phyloP scores from a whole-genome alignment of 2,329 filamentous ascomycete genomes.

The Sporothrix sp. region DNA sequence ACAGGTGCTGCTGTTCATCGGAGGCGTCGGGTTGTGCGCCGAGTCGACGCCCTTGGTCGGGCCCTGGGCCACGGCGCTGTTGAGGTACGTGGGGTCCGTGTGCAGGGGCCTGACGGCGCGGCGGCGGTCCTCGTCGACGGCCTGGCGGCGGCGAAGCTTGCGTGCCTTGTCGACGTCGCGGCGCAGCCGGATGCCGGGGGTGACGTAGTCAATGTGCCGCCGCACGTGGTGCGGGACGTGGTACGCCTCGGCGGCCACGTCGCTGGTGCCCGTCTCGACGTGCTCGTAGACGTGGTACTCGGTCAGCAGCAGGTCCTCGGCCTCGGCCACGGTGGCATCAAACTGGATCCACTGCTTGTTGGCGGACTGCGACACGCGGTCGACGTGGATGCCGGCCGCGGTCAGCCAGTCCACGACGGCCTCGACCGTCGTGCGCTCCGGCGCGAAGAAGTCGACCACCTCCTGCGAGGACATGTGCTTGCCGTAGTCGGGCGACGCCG shows the following conservation, averaged over 20 bases:
- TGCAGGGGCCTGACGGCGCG: constrained; percentile 3
- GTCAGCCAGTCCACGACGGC: constrained; percentile 27
- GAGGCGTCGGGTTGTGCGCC: constrained; percentile 1
- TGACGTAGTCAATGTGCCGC: constrained; percentile 46
- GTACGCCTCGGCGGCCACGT: constrained; percentile 21
- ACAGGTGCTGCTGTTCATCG: constrained; percentile 17
- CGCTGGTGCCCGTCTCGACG: constrained; percentile 15
- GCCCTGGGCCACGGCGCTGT: neutral
- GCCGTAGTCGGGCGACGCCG: constrained; percentile 25
- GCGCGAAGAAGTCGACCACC: constrained; percentile 30
- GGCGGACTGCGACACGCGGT: constrained; percentile 17
- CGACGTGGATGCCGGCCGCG: constrained; percentile 23
- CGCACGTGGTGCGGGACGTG: constrained; percentile 39
- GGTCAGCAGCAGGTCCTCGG: constrained; percentile 20
- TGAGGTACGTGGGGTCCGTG: constrained; percentile 4
- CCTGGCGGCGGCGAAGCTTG: constrained; percentile 4
- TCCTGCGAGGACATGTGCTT: constrained; percentile 30
- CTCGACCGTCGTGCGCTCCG: constrained; percentile 24
- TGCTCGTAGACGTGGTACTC: constrained; percentile 22
- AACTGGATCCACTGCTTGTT: constrained; percentile 23
- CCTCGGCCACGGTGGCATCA: constrained; percentile 21
- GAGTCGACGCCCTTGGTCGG: neutral
- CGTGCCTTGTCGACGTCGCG: constrained; percentile 8
- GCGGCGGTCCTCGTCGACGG: neutral
- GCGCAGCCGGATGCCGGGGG: constrained; percentile 43